phyloP scores from a whole-genome alignment of 495 filamentous ascomycete genomes.

The Parmelia sp. region DNA sequence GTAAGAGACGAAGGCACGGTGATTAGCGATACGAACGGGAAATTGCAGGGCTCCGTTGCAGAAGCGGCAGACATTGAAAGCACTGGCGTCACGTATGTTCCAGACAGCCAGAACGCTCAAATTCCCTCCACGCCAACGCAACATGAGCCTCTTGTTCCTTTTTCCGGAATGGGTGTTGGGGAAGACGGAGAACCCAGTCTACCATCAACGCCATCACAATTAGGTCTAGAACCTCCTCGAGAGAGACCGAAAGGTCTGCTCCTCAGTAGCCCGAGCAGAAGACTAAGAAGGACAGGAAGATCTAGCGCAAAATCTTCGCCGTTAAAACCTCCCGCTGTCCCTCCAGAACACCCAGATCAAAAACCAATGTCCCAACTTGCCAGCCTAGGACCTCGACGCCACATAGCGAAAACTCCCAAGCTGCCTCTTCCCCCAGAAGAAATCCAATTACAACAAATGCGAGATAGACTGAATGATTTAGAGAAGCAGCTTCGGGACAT shows the following conservation, averaged over 20 bases:
- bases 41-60: background rate
- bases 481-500: constrained; percentile 13
- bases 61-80: too few relatives aligned
- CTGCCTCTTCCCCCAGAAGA: constrained; percentile 1
- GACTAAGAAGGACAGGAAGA: constrained; percentile 28
- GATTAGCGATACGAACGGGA: background rate
- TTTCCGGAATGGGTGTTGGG: constrained; percentile 6
- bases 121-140: constrained; percentile 7
- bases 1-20: background rate
- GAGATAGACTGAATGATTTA: background rate
- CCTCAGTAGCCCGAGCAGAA: constrained; percentile 38
- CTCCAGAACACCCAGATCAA: constrained; percentile 12
- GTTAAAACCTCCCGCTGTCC: constrained; percentile 31
- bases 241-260: constrained; percentile 35
- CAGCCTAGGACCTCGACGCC: constrained; percentile 8
- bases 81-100: background rate
- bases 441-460: background rate
- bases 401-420: constrained; percentile 4
- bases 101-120: background rate
- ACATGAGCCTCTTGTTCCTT: background rate
- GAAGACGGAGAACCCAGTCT: constrained; percentile 55
- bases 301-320: constrained; percentile 30
- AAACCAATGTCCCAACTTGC: background rate
- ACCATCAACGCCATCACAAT: constrained; percentile 61
- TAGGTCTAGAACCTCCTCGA: constrained; percentile 45